Evolutionary conservation across 495 filamentous ascomycete species (phyloP), one percentile per base, ranked within the genome.

Genomic region (Tuber melanosporum): DNA sequence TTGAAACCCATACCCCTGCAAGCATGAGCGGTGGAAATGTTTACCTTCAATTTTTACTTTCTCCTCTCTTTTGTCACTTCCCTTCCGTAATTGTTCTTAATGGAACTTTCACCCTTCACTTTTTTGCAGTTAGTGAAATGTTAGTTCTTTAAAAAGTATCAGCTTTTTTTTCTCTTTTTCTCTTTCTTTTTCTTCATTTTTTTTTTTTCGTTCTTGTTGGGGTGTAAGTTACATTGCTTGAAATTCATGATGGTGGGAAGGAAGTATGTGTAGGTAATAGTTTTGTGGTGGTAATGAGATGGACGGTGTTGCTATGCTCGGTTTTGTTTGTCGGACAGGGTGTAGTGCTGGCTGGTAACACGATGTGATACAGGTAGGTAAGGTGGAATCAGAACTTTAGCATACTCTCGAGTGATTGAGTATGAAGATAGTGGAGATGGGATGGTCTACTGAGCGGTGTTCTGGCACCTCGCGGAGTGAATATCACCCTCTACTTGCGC

Each of bases 181-280:
- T 32, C 3, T 4, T 26, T 26, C 3, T 57, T 57, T n/a, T 32
- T 6, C 15, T 66, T n/a, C n/a, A n/a, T n/a, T n/a, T 14, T 6
- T 36, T 2, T 5, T 36, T 17, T 36, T 5, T 17, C 12, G 14
- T 32, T 32, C 14, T 66, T 3, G 26, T 66, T 66, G 32, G 57
- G 57, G 57, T 66, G 57, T 66, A 66, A n/a, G 32, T 66, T 66
- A 26, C 57, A 62, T 66, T 66, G 57, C 57, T 36, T 36, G 57
- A 36, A 36, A 66, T 1, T 17, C n/a, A 26, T 5, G 12, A 62
- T 26, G 26, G 57, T 7, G 26, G 17, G 57, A 66, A 66, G 57
- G 26, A 66, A 36, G 57, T 15, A 26, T 26, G 14, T 66, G 57
- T 66, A 36, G 57, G 57, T 66, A 66, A 36, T 66, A 17, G 57